Evolutionary conservation across 352 stramenopile species (phyloP).

Genomic region (Achlya hypogyna): DNA sequence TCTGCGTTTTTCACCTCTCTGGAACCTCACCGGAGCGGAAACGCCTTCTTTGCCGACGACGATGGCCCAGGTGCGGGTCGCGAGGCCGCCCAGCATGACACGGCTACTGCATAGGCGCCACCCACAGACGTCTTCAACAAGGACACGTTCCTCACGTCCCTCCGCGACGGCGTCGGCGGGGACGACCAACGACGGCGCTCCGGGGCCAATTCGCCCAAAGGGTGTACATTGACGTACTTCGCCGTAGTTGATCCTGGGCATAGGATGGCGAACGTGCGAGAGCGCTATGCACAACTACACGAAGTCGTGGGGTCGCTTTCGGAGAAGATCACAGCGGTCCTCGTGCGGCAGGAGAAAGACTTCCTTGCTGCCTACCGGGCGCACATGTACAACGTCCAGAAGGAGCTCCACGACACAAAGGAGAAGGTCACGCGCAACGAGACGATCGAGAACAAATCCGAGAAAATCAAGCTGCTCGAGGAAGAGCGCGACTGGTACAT

Average conservation of each 20-base stretch:
- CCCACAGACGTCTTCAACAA: constrained; percentile 56
- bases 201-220: constrained; percentile 10
- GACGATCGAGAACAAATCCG: constrained; percentile 73
- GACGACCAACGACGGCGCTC: neutral
- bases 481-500: constrained; percentile 87
- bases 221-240: neutral
- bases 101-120: neutral
- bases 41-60: no score
- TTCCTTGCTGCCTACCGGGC: constrained; percentile 89
- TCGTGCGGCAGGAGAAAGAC: constrained; percentile 87
- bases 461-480: constrained; percentile 89
- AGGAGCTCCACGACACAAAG: constrained; percentile 88
- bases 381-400: constrained; percentile 94
- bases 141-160: constrained; percentile 66
- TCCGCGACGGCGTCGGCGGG: constrained; percentile 36
- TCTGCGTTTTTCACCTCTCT: neutral
- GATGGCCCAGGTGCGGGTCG: neutral
- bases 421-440: constrained; percentile 86
- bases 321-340: constrained; percentile 84
- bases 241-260: neutral
- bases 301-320: constrained; percentile 73
- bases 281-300: constrained; percentile 72
- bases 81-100: neutral
- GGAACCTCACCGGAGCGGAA: no score
- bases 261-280: constrained; percentile 70